Conservation (phyloP, 129 eudicot species). For the Pittosporum tobira region DNA sequence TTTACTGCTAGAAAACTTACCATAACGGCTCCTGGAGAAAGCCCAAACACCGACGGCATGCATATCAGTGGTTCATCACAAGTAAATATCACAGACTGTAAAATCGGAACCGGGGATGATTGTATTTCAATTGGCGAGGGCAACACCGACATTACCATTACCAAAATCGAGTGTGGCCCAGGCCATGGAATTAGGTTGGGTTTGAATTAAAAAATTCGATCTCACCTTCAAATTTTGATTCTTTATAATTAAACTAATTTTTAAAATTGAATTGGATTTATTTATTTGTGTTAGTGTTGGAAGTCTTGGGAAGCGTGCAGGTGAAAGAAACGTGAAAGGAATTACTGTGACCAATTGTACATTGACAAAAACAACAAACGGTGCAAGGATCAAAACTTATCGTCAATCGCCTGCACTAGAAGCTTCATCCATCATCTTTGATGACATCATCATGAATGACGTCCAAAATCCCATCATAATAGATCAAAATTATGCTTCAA, state of each 20-base stretch:
- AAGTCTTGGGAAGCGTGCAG: slow-evolving; percentile 21
- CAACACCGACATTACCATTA: slow-evolving; percentile 10
- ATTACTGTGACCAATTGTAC: slow-evolving; percentile 21
- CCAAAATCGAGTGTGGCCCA: slow-evolving; percentile 24
- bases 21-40: slow-evolving; percentile 28
- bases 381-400: slow-evolving; percentile 42
- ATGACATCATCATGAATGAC: slow-evolving; percentile 20
- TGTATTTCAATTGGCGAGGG: slow-evolving; percentile 45
- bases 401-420: slow-evolving; percentile 11
- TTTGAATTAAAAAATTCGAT: too few species aligned
- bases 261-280: not conserved
- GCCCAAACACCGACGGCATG: slow-evolving; percentile 51
- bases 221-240: too few species aligned
- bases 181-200: slow-evolving; percentile 31
- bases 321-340: slow-evolving; percentile 14
- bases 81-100: slow-evolving; percentile 16
- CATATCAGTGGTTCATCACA: slow-evolving; percentile 16
- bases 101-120: slow-evolving; percentile 45
- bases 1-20: slow-evolving; percentile 6
- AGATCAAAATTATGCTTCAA: slow-evolving; percentile 34
- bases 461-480: slow-evolving; percentile 39
- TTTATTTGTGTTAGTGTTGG: slow-evolving; percentile 14
- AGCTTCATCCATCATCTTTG: slow-evolving; percentile 23
- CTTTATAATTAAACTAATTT: too few species aligned
- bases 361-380: slow-evolving; percentile 22